Evolutionary conservation across 2,329 filamentous ascomycete species (phyloP), one percentile per base, ranked within the genome.

Genomic region (Claviceps fusiformis): DNA sequence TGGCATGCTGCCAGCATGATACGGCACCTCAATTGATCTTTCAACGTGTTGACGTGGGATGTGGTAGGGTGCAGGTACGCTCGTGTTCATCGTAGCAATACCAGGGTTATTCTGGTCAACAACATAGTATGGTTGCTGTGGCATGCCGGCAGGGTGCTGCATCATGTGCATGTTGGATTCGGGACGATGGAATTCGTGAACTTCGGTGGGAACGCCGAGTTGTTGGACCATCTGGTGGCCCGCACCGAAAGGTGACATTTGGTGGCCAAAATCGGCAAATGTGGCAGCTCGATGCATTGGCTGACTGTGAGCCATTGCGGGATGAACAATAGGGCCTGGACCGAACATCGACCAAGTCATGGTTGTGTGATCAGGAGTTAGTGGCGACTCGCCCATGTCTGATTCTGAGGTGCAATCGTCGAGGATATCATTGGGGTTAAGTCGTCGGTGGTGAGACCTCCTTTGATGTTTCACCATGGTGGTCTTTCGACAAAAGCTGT

Each of bases 391-490:
- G 62, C 79, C 80, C 57, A 72, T 73, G 55, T 78, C 80, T n/a
- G 76, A 79, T 51, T 79, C 77, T 27, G 76, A 82, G 37, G 73
- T 75, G 65, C 70, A 77, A 62, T 80, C 77, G 61, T 79, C 78
- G 46, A 75, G 64, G 7, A 68, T 64, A 61, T 83, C 79, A 54
- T 77, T 76, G 45, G 76, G 73, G 61, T 81, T 74, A 55, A 79
- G 69, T 43, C 80, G 76, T 59, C 79, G 75, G 62, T 82, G 79
- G 63, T 84, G 80, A 1, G 79, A 81, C 31, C 80, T 73, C 53
- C 80, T 73, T 64, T 84, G 80, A 64, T 84, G 81, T 68, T 85
- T 85, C 54, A 85, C 79, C 81, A 84, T 83, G 55, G 82, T 86
- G 5, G 83, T 86, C 67, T 87, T 87, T 54, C 84, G 76, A 68